Percentiles rank a stretch among this genome's conserved stretches.
Evolutionary conservation across 257 asterid genomes (phyloP).

Genomic region (Solanum medicagineum): DNA sequence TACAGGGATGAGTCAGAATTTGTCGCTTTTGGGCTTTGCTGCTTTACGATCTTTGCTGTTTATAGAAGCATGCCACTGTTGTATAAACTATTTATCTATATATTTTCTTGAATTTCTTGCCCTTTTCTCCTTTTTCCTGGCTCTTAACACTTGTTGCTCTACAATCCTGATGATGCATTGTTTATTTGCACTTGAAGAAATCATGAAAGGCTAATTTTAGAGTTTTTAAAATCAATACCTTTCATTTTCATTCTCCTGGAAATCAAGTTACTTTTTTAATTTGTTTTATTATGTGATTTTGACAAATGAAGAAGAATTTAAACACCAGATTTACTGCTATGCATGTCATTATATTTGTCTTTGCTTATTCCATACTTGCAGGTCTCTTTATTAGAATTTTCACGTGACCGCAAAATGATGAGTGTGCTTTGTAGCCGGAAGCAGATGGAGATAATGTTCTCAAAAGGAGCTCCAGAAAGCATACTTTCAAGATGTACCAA

Average conservation of each 20-base stretch:
- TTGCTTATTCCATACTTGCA: constrained; percentile 18
- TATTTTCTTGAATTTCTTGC: background rate
- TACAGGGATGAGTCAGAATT: background rate
- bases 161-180: background rate
- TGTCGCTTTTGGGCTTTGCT: background rate
- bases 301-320: background rate
- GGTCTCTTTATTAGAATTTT: constrained; percentile 87
- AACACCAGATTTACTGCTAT: background rate
- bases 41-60: background rate
- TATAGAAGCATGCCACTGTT: background rate
- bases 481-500: constrained; percentile 80
- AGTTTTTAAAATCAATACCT: background rate
- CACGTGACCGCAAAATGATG: constrained; percentile 99
- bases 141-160: background rate
- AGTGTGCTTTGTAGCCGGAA: constrained; percentile 94
- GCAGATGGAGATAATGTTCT: constrained; percentile 86
- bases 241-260: background rate
- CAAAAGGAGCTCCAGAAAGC: constrained; percentile 99
- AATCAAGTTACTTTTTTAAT: background rate
- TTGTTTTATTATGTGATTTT: background rate
- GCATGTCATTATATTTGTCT: background rate
- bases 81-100: background rate
- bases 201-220: background rate
- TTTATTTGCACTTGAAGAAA: background rate
- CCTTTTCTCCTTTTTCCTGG: background rate